These are phyloP conservation scores for Coniochaeta sp. DNA, from an alignment of 2,329 filamentous ascomycete species.

Conservation along the genomic window DNA sequence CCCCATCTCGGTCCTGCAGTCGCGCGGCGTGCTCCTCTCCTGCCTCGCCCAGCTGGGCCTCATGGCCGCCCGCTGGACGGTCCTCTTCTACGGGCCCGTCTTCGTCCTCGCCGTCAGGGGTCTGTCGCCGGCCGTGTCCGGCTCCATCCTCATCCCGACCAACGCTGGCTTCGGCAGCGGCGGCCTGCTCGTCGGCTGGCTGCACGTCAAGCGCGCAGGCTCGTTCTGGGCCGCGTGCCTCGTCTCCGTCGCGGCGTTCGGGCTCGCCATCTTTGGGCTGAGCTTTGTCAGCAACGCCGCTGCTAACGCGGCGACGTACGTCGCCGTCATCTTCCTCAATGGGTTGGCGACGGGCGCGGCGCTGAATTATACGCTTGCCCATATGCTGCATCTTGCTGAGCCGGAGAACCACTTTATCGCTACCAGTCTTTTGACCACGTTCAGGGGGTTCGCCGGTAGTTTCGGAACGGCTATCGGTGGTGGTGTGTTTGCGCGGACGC, in stretches of 20 bases:
- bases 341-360: conserved; percentile 66
- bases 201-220: conserved; percentile 67
- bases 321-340: conserved; percentile 59
- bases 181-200: conserved; percentile 63
- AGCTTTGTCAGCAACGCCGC: conserved; percentile 45
- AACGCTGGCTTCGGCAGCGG: conserved; percentile 73
- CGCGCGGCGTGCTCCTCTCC: conserved; percentile 63
- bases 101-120: conserved; percentile 71
- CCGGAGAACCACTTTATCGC: conserved; percentile 65
- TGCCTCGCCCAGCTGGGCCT: conserved; percentile 69
- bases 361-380: conserved; percentile 76
- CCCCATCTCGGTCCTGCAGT: conserved; percentile 62
- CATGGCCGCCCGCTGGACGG: conserved; percentile 74
- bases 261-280: conserved; percentile 37
- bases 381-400: conserved; percentile 65
- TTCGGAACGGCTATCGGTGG: conserved; percentile 77
- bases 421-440: conserved; percentile 69
- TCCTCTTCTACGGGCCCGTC: conserved; percentile 75
- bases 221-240: conserved; percentile 65
- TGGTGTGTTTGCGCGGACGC: conserved; percentile 61
- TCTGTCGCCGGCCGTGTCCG: conserved; percentile 62
- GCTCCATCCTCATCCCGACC: conserved; percentile 72
- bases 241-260: conserved; percentile 55
- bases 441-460: conserved; percentile 72
- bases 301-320: conserved; percentile 44